Conservation (phyloP, 257 asterid species). For the Scutellaria baicalensis region DNA sequence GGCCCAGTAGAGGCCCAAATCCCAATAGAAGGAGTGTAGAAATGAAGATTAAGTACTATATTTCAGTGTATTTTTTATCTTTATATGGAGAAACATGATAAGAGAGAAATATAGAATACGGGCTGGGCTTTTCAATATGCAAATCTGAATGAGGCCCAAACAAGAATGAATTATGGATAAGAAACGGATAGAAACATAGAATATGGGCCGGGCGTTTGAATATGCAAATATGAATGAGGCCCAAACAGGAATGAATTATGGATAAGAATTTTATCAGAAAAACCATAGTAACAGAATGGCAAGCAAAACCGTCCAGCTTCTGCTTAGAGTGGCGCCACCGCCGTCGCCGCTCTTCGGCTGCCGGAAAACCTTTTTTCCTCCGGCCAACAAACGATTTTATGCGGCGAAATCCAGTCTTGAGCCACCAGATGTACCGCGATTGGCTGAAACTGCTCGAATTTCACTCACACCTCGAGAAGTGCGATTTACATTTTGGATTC, state of each 20-base stretch:
- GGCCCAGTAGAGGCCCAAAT: too few relatives aligned
- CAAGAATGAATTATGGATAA: background rate
- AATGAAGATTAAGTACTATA: too few relatives aligned
- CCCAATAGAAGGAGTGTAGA: too few relatives aligned
- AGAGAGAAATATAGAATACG: background rate
- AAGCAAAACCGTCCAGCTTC: background rate
- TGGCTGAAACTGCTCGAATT: constrained; percentile 83
- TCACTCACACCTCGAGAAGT: constrained; percentile 41
- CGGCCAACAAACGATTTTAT: constrained; percentile 16
- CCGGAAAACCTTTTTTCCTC: background rate
- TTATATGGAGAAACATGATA: too few relatives aligned
- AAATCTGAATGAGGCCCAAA: background rate
- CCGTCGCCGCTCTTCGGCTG: constrained; percentile 14
- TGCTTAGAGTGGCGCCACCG: background rate
- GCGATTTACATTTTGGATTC: background rate
- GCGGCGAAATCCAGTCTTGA: constrained; percentile 45
- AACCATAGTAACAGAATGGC: background rate
- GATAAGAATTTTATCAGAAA: background rate
- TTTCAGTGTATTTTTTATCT: too few relatives aligned
- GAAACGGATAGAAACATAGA: too few relatives aligned
- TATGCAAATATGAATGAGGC: background rate
- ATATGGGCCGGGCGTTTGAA: background rate
- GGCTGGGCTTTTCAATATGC: background rate
- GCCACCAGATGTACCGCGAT: constrained; percentile 56
- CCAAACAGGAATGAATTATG: background rate